These are phyloP conservation scores for Globisporangium emineosum DNA, from an alignment of 352 stramenopile species.

Conservation along the genomic window DNA sequence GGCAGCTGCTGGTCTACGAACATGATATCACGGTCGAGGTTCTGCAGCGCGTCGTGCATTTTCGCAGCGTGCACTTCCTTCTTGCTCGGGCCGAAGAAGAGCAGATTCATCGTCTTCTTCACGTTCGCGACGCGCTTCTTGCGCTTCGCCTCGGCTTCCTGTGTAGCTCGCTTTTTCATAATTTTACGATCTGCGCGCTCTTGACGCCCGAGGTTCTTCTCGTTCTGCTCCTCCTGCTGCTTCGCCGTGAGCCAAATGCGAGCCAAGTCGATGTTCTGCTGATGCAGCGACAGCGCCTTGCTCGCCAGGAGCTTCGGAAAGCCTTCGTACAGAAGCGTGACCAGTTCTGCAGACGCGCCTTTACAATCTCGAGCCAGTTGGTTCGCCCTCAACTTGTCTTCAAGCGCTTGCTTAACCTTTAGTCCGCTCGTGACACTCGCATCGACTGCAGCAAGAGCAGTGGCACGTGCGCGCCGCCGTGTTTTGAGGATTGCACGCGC, in stretches of 20 bases:
- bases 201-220: slow-evolving; percentile 6
- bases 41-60: slow-evolving; percentile 30
- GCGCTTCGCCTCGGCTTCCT: slow-evolving; percentile 19
- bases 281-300: slow-evolving; percentile 37
- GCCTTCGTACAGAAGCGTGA: slow-evolving; percentile 36
- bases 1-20: slow-evolving; percentile 18
- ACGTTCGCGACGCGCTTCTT: slow-evolving; percentile 20
- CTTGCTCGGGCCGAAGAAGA: slow-evolving; percentile 25
- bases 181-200: slow-evolving; percentile 17
- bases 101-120: slow-evolving; percentile 22
- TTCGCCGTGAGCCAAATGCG: slow-evolving; percentile 31
- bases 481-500: slow-evolving; percentile 30
- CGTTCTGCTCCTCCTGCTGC: slow-evolving; percentile 20
- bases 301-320: slow-evolving; percentile 30
- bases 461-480: slow-evolving; percentile 24
- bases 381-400: slow-evolving; percentile 20
- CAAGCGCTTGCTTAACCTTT: slow-evolving; percentile 25
- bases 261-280: slow-evolving; percentile 28
- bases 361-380: slow-evolving; percentile 30
- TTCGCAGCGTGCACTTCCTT: slow-evolving; percentile 26
- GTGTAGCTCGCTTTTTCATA: slow-evolving; percentile 10
- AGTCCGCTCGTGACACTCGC: slow-evolving; percentile 12
- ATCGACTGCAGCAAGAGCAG: slow-evolving; percentile 19
- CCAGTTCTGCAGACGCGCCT: slow-evolving; percentile 29
- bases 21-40: slow-evolving; percentile 38